phyloP scores from a whole-genome alignment of 2,329 filamentous ascomycete species.

The Hymenoscyphus salicellus region DNA sequence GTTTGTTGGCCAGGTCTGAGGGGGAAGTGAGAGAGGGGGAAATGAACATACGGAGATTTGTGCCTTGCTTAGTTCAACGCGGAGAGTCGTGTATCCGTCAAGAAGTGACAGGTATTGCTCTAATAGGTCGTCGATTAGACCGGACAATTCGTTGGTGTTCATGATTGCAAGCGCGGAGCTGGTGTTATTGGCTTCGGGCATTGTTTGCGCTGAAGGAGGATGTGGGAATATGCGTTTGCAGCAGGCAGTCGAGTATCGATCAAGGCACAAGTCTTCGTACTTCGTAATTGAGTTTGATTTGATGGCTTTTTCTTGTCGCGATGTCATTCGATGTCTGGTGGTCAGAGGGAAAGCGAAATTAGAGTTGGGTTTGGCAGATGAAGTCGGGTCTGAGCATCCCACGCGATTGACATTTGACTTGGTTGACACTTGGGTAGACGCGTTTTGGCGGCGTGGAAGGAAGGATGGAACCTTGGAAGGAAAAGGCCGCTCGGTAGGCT shows the following conservation, averaged over 20 bases:
- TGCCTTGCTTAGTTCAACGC: conserved; percentile 49
- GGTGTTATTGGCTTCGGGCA: not conserved
- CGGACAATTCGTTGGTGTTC: conserved; percentile 12
- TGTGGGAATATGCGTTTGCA: too few relatives aligned
- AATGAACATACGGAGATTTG: conserved; percentile 49
- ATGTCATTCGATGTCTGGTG: conserved; percentile 3
- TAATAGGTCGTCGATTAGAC: conserved; percentile 59
- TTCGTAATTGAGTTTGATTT: not conserved
- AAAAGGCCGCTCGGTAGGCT: not conserved
- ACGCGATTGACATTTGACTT: not conserved
- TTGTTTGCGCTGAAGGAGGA: not conserved
- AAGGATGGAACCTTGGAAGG: not conserved
- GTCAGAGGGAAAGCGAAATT: not conserved
- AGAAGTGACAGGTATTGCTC: conserved; percentile 64
- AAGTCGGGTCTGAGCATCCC: not conserved
- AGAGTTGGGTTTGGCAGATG: not conserved
- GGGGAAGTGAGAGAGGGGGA: not conserved
- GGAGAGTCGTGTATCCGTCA: conserved; percentile 63
- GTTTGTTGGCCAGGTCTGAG: not conserved
- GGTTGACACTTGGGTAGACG: not conserved
- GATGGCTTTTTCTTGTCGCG: not conserved
- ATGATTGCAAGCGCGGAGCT: not conserved
- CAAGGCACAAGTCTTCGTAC: not conserved
- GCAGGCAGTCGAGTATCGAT: not conserved
- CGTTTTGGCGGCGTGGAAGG: not conserved